Conservation (phyloP, 768 basidiomycete species). For the Xerocomus brunneocitrinus region DNA sequence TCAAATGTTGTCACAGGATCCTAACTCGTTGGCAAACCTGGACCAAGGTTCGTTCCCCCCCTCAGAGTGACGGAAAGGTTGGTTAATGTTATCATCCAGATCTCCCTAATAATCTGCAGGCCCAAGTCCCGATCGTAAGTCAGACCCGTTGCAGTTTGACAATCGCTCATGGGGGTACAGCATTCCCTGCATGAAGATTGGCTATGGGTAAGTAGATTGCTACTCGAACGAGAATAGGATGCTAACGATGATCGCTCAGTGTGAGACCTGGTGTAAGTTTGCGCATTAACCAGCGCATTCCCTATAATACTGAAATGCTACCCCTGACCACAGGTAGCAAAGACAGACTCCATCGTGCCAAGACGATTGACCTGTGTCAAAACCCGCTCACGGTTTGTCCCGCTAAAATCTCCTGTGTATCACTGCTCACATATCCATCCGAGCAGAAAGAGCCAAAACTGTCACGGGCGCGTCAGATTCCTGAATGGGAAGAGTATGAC, state of each 20-base stretch:
- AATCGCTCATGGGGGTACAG: constrained; percentile 35
- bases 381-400: constrained; percentile 83
- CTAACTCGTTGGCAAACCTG: constrained; percentile 87
- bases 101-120: constrained; percentile 92
- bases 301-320: neutral
- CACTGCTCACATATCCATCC: neutral
- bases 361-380: constrained; percentile 94
- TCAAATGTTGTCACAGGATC: constrained; percentile 90
- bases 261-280: constrained; percentile 94
- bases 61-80: neutral
- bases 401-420: neutral
- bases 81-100: constrained; percentile 42
- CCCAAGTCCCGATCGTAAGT: constrained; percentile 88
- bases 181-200: constrained; percentile 88
- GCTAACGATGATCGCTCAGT: constrained; percentile 42
- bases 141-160: neutral
- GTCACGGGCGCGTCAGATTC: constrained; percentile 86
- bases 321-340: constrained; percentile 56
- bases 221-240: neutral
- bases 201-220: constrained; percentile 72
- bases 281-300: neutral
- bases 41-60: constrained; percentile 66
- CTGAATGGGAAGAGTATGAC: constrained; percentile 97
- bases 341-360: constrained; percentile 71
- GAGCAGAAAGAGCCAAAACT: constrained; percentile 95